Percentiles rank a stretch among this genome's conserved stretches.
phyloP scores from a whole-genome alignment of 2,329 filamentous ascomycete genomes.

The Xylaria sp. region DNA sequence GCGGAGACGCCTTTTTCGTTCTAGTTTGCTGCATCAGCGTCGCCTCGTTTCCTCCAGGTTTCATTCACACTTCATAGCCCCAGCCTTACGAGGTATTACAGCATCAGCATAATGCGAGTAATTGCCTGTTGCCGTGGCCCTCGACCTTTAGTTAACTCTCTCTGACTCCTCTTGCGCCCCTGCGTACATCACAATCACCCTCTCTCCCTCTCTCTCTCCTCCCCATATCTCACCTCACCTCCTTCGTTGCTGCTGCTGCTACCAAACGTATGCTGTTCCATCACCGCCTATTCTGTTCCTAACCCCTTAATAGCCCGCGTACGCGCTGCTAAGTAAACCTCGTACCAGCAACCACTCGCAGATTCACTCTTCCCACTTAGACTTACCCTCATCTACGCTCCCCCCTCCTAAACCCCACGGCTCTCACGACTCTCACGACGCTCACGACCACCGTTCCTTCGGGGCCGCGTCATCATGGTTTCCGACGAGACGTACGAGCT shows the following conservation, averaged over 20 bases:
- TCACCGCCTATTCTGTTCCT: constrained; percentile 14
- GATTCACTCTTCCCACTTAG: constrained; percentile 10
- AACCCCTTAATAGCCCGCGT: constrained; percentile 14
- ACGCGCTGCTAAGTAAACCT: constrained; percentile 17
- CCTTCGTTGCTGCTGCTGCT: background rate
- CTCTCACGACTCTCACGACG: background rate
- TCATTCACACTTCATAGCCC: background rate
- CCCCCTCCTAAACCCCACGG: background rate
- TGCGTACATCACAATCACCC: constrained; percentile 5
- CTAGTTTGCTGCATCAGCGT: background rate
- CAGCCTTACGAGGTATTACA: constrained; percentile 23
- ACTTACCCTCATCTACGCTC: constrained; percentile 8
- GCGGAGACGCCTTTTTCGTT: background rate
- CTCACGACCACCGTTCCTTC: constrained; percentile 10
- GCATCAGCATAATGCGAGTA: constrained; percentile 32
- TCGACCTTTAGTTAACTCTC: constrained; percentile 29
- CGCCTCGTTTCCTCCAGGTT: constrained; percentile 8
- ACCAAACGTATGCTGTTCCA: constrained; percentile 21
- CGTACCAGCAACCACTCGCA: constrained; percentile 2
- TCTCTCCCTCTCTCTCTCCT: constrained; percentile 15
- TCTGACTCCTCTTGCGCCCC: constrained; percentile 18
- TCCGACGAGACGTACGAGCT: constrained; percentile 90
- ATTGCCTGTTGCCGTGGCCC: constrained; percentile 30
- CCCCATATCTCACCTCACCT: constrained; percentile 7
- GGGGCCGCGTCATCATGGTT: constrained; percentile 59